Evolutionary conservation across 1,284 basidiomycete species (phyloP).

Genomic region (Pyrrhoderma lamaoense): DNA sequence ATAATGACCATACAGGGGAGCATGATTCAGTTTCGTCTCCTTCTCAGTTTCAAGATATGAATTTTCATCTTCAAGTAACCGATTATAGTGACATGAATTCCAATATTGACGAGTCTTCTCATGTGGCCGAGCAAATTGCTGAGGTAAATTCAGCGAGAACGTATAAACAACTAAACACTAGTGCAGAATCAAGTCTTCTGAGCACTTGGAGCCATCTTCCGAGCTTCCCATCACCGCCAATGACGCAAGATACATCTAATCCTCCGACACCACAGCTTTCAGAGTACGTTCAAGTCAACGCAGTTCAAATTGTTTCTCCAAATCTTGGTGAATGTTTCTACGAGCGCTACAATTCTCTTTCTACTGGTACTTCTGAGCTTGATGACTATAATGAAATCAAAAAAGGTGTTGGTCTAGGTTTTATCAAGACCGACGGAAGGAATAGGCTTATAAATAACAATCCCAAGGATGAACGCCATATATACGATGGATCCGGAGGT

Average conservation of each 20-base stretch:
- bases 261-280: slow-evolving; percentile 4
- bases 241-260: neutral
- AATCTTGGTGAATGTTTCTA: neutral
- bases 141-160: slow-evolving; percentile 3
- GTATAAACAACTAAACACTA: slow-evolving; percentile 4
- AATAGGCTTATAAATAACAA: neutral
- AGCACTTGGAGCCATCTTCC: slow-evolving; percentile 11
- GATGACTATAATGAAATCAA: neutral
- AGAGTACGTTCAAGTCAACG: neutral
- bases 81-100: neutral
- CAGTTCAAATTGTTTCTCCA: neutral
- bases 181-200: slow-evolving; percentile 7
- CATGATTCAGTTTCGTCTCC: neutral
- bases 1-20: neutral
- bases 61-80: slow-evolving; percentile 5
- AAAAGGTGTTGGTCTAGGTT: neutral
- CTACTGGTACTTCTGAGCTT: neutral
- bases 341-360: no score
- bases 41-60: neutral
- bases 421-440: neutral
- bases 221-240: slow-evolving; percentile 10
- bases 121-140: neutral
- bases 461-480: neutral
- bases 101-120: neutral
- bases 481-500: neutral